Percentiles rank a stretch among this genome's conserved stretches.
Evolutionary conservation across 1,284 basidiomycete species (phyloP).

Genomic region (Tremellales sp.): DNA sequence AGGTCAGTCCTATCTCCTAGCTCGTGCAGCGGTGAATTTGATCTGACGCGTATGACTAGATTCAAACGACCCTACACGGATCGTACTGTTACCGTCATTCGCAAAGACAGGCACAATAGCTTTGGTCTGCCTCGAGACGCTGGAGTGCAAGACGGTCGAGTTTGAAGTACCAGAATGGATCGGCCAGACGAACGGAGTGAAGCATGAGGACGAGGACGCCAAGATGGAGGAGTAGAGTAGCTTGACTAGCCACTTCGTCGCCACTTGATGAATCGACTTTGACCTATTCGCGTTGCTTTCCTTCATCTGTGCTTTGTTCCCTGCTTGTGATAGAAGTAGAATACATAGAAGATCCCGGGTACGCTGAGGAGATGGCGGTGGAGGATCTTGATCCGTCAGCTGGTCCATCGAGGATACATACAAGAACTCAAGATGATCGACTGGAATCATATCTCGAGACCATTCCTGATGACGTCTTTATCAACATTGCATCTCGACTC

Average conservation of each 20-base stretch:
- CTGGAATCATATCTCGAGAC: slow-evolving; percentile 24
- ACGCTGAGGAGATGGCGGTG: too few species aligned
- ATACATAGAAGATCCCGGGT: too few species aligned
- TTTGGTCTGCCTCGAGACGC: slow-evolving; percentile 58
- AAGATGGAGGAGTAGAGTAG: slow-evolving; percentile 8
- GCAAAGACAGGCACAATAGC: slow-evolving; percentile 61
- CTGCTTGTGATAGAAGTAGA: too few species aligned
- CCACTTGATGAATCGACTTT: too few species aligned
- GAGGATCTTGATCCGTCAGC: too few species aligned
- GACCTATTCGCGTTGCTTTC: too few species aligned
- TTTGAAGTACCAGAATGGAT: slow-evolving; percentile 47
- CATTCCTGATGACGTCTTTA: slow-evolving; percentile 38
- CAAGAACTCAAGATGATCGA: too few species aligned
- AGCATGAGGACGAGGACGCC: slow-evolving; percentile 9
- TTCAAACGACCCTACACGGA: slow-evolving; percentile 53
- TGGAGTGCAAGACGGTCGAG: slow-evolving; percentile 52
- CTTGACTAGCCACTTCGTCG: not conserved
- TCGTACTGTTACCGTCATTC: slow-evolving; percentile 83
- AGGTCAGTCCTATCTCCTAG: slow-evolving; percentile 36
- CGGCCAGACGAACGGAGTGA: slow-evolving; percentile 16
- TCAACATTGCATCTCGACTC: slow-evolving; percentile 24
- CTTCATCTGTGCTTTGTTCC: too few species aligned
- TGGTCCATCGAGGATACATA: too few species aligned
- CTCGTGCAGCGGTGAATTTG: slow-evolving; percentile 10
- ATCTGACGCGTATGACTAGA: slow-evolving; percentile 13